Percentiles rank a stretch among this genome's conserved stretches.
Evolutionary conservation across 371 early-diverging fungal genomes (phyloP).

Genomic region (Sporodiniella umbellata): DNA sequence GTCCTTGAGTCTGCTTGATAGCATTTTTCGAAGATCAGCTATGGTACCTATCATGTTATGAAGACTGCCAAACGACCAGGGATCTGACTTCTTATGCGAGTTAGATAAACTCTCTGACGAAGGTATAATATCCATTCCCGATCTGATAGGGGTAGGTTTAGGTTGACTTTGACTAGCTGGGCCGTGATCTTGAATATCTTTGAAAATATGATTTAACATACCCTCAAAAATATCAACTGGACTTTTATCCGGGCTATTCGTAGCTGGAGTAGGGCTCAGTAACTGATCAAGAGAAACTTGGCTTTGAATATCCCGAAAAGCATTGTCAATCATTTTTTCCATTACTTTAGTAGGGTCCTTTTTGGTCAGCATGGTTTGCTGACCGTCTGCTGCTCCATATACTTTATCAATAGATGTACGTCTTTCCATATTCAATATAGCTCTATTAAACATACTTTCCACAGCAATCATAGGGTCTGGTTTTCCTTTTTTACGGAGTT

Average conservation of each 20-base stretch:
- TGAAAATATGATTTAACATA: not conserved
- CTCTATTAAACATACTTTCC: too few species aligned
- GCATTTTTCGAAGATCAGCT: not conserved
- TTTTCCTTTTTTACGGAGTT: too few species aligned
- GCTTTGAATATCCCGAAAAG: not conserved
- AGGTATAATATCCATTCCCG: too few species aligned
- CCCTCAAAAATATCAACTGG: not conserved
- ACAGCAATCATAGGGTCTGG: too few species aligned
- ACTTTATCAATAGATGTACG: too few species aligned
- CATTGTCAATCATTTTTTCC: not conserved
- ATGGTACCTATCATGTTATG: not conserved
- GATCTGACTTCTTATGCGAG: not conserved
- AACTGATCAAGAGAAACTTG: too few species aligned
- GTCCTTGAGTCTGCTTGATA: not conserved
- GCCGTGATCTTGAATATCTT: not conserved
- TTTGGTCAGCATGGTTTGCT: too few species aligned
- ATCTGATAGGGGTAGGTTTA: not conserved
- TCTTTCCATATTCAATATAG: too few species aligned
- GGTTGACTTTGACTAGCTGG: not conserved
- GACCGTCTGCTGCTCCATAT: too few species aligned
- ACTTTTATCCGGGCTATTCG: too few species aligned
- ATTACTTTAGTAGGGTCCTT: not conserved
- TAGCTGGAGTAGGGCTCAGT: too few species aligned
- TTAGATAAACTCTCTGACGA: not conserved
- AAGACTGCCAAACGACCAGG: not conserved